Evolutionary conservation across 1,284 basidiomycete species (phyloP), one percentile per base, ranked within the genome.

Genomic region (Trichosporon sp.): DNA sequence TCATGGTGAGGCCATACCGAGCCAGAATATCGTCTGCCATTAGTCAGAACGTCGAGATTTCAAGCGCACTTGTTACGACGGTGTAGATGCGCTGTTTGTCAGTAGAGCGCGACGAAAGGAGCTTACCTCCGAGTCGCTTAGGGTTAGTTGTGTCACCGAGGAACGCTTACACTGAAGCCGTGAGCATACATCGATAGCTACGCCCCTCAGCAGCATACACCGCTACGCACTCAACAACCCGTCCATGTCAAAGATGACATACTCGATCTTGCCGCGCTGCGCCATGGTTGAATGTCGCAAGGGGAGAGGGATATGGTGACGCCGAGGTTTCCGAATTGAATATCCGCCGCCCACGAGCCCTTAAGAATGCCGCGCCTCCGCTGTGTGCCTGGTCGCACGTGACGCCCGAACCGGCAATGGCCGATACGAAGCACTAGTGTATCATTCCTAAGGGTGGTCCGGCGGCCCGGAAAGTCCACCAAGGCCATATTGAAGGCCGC

Each of bases 241-340:
- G 69, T 83, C 83, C 81, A 84, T 83, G 72, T 84, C 82, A 70
- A 84, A 84, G 70, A 84, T 81, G 75, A 72, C 77, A 78, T 83
- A 84, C 60, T 80, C 81, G 34, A 80, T 77, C 56, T 77, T 70
- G 42, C 72, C 74, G 63, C 72, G 71, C 31, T 53, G 65, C n/a
- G 47, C 35, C 56, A 34, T 65, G 7, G 34, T 60, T n/a, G 47
- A 42, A 9, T 53, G 29, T 60, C 23, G 47, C 47, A 25, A 51
- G 47, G 47, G 9, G 11, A 51, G 47, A 9, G 47, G 34, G 12
- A 12, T 6, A 34, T 34, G 34, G 34, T 34, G 34, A 34, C 34
- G 34, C 34, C 34, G 12, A 3, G 3, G 38, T 42, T 42, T 15
- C 38, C 38, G 13, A 42, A 42, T 42, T 8, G 11, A 42, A 42